Percentiles rank a stretch among this genome's conserved stretches.
These are phyloP conservation scores for Suillus placidus DNA, from an alignment of 768 basidiomycete species.

Conservation along the genomic window DNA sequence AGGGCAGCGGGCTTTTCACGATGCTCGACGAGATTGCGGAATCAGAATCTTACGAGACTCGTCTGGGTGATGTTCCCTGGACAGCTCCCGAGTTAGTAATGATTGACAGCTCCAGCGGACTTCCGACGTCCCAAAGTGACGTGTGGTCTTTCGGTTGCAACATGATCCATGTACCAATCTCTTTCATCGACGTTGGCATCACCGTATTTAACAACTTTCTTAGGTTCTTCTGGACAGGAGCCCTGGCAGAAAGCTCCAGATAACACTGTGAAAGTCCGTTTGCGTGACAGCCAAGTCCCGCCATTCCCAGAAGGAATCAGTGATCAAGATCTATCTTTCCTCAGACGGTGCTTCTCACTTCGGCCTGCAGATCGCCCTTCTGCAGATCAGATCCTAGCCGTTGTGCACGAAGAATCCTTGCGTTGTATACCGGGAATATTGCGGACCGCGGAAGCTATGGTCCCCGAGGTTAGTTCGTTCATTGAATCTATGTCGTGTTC, in stretches of 20 bases:
- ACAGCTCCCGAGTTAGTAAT: conserved; percentile 23
- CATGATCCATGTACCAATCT: conserved; percentile 20
- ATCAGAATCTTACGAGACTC: conserved; percentile 19
- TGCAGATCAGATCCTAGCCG: neutral
- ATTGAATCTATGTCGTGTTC: neutral
- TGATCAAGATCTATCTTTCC: neutral
- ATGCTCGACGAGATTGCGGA: conserved; percentile 40
- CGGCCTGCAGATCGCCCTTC: conserved; percentile 3
- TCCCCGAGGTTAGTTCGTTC: neutral
- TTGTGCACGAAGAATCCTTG: neutral
- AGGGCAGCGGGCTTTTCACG: conserved; percentile 46
- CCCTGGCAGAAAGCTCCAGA: neutral
- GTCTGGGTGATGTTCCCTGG: conserved; percentile 14
- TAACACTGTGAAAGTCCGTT: neutral
- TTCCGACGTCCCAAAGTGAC: conserved; percentile 13
- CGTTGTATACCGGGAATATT: neutral
- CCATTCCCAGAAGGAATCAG: neutral
- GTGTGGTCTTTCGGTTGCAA: conserved; percentile 26
- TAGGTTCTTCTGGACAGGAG: neutral
- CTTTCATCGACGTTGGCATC: neutral
- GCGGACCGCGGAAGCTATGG: neutral
- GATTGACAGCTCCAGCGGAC: neutral
- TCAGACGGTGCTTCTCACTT: neutral
- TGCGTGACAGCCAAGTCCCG: neutral
- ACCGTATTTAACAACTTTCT: neutral